phyloP scores from a whole-genome alignment of 2,329 filamentous ascomycete genomes.

The Aspergillus fischeri region DNA sequence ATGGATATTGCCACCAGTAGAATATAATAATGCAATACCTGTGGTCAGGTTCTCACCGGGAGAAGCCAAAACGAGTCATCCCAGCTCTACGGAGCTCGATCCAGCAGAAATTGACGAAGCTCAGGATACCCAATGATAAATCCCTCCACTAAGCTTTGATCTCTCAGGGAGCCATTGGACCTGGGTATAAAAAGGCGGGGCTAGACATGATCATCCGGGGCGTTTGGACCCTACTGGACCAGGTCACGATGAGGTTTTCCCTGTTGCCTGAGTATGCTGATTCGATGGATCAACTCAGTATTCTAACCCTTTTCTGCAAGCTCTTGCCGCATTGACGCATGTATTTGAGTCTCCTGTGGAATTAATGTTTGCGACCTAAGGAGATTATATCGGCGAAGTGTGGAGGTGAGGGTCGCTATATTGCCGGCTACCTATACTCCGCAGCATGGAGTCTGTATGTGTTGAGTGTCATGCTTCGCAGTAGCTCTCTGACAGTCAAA shows the following conservation, averaged over 20 bases:
- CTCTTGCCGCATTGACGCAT: neutral
- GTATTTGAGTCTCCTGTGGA: neutral
- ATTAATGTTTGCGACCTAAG: neutral
- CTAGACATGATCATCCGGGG: conserved; percentile 4
- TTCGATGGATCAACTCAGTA: neutral
- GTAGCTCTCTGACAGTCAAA: neutral
- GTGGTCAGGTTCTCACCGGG: neutral
- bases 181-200: conserved; percentile 7
- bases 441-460: neutral
- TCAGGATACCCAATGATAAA: conserved; percentile 14
- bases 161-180: conserved; percentile 1
- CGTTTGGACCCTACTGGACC: neutral
- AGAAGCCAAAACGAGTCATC: neutral
- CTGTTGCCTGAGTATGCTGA: neutral
- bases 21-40: neutral
- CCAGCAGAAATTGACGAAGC: conserved; percentile 7
- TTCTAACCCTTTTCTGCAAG: conserved; percentile 1
- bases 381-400: neutral
- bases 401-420: neutral
- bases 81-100: neutral
- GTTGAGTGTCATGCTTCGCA: neutral
- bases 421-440: neutral
- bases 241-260: neutral
- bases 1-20: neutral
- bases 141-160: conserved; percentile 2